Conservation (phyloP, 2,329 filamentous ascomycete genomes). For the Plenodomus biglobosus region DNA sequence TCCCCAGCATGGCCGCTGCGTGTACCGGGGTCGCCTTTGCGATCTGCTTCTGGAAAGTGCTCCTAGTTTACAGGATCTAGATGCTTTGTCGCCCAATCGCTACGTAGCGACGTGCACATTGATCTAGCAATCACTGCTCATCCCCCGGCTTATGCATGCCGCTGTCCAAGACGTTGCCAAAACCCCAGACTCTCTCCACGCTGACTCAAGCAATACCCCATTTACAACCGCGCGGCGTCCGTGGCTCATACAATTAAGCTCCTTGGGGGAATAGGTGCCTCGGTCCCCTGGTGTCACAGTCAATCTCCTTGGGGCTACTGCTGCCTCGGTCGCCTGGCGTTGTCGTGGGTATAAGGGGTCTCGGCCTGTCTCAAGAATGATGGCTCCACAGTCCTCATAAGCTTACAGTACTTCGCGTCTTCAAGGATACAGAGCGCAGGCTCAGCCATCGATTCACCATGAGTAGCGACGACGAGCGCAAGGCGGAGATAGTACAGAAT, state of each 20-base stretch:
- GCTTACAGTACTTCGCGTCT: neutral
- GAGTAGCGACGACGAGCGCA: constrained; percentile 18
- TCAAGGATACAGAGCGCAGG: neutral
- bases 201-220: neutral
- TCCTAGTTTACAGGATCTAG: neutral
- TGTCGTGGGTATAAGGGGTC: neutral
- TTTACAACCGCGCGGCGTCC: neutral
- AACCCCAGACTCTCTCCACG: neutral
- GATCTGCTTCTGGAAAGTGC: neutral
- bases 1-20: neutral
- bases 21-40: neutral
- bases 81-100: neutral
- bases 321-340: neutral
- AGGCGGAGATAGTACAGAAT: constrained; percentile 6
- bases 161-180: neutral
- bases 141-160: neutral
- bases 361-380: neutral
- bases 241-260: neutral
- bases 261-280: constrained; percentile 12
- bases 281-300: neutral
- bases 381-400: neutral
- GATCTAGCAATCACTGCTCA: neutral
- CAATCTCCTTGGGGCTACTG: constrained; percentile 9
- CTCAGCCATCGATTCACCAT: constrained; percentile 1
- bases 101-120: neutral